Evolutionary conservation across 371 early-diverging fungal species (phyloP).

Genomic region (Aphelidium insulamus): DNA sequence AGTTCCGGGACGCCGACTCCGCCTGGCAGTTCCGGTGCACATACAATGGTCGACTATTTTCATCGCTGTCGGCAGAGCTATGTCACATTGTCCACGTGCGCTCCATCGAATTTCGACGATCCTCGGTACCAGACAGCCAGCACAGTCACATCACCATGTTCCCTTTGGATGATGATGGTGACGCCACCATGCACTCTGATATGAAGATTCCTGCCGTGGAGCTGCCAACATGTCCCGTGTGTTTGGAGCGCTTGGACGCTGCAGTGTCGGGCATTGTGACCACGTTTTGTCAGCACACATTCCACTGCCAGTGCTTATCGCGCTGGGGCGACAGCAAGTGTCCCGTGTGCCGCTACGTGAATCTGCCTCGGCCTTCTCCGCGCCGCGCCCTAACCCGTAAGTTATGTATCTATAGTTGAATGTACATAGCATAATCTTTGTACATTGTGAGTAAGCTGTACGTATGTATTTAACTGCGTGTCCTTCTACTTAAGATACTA

Average conservation of each 20-base stretch:
- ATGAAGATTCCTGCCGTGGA: slow-evolving; percentile 16
- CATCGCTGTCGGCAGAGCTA: slow-evolving; percentile 53
- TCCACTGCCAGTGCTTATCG: slow-evolving; percentile 64
- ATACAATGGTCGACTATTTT: slow-evolving; percentile 60
- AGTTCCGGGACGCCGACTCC: slow-evolving; percentile 27
- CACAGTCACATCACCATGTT: background rate
- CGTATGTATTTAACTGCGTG: no score
- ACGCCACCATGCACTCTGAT: background rate
- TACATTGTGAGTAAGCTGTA: no score
- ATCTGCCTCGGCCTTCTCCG: slow-evolving; percentile 6
- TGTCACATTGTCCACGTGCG: slow-evolving; percentile 52
- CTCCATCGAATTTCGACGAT: slow-evolving; percentile 27
- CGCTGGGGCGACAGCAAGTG: slow-evolving; percentile 87
- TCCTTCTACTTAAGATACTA: no score
- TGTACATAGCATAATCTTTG: no score
- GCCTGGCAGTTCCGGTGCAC: slow-evolving; percentile 41
- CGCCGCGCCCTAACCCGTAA: no score
- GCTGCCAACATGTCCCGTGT: slow-evolving; percentile 79
- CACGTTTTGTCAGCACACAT: slow-evolving; percentile 81
- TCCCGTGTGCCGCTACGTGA: slow-evolving; percentile 65
- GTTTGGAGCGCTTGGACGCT: slow-evolving; percentile 75
- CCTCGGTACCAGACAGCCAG: slow-evolving; percentile 4
- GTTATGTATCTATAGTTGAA: no score
- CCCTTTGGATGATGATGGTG: background rate
- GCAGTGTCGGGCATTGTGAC: slow-evolving; percentile 58